Evolutionary conservation across 2,329 filamentous ascomycete genomes (phyloP), one percentile per base, ranked within the genome.

Genomic region (Chaetomiaceae sp.): DNA sequence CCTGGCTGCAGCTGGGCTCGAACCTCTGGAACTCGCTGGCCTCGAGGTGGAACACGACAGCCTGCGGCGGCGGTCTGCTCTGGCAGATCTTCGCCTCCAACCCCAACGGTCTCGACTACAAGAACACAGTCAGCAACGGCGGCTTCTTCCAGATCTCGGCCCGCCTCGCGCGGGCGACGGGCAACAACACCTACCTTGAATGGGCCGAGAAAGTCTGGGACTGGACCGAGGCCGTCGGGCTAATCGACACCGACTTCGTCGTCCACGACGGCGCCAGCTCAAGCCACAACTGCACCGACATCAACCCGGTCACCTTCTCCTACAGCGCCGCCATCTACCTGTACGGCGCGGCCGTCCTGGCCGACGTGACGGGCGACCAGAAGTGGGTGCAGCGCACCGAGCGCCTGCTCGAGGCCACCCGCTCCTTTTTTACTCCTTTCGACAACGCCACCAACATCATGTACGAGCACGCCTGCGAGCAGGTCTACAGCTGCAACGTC

Each of bases 51-150:
- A 84, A 91, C 66, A 76, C 72, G 0, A 72, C 75, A 0, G 70
- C 73, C 36, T 95, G 89, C 64, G 77, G 75, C 23, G 89, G 89
- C 56, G 90, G 89, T 4, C 72, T 94, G 43, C 77, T 82, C 53
- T 92, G 88, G 88, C 89, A 95, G 72, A 90, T 95, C 61, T 91
- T 85, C 67, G 72, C 79, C 1, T 81, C 80, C 62, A 92, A 95
- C 66, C 73, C 74, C 43, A 83, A 83, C 57, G 90, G 89, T 14
- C 85, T 91, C 67, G 78, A 83, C 64, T 94, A 95, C 79, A 94
- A 91, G 71, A 92, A 92, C 72, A 79, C 84, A 15, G 82, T 91
- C 61, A 85, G 84, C 57, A 94, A 94, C 68, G 89, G 88, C 38
- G 85, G 84, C n/a, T 83, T 94, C 66, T 91, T 95, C 69, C 86